Evolutionary conservation across 805 yeast species (phyloP), one percentile per base, ranked within the genome.

Genomic region (Candida oleophila): DNA sequence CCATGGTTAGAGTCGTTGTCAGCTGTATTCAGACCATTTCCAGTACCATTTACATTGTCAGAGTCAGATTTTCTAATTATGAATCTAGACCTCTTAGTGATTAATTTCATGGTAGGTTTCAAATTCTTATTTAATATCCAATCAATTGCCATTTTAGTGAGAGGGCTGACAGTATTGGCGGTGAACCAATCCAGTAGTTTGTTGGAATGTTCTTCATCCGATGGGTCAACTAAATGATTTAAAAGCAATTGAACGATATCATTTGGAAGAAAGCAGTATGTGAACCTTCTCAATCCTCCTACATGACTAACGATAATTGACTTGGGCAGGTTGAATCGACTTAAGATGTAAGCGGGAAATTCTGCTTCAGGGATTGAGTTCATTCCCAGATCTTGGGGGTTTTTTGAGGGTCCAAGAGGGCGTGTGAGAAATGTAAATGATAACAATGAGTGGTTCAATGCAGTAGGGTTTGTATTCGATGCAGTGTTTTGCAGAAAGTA

Each of bases 251-350:
- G 55, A 4, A 57, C 53, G 11, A 61, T 47, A 2, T 55, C 47
- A 49, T 67, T 70, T n/a, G 75, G 68, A 14, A 72, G 55, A 19
- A 59, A 54, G 45, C 76, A 71, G 51, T 71, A 69, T 7, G 73
- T 53, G 49, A 62, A 66, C 45, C 66, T 69, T 30, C 77, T 59
- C 18, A 72, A 58, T 2, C 76, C 77, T 2, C 77, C 77, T 8
- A 70, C 64, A 42, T 60, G 59, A 9, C 69, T 65, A 9, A 72
- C 59, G 2, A 72, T 52, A 3, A 66, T 49, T 1, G 77, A 71
- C 18, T 49, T 43, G 1, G 57, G 43, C 35, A 57, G 56, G 41
- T 54, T 55, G 16, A 55, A 55, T 36, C 64, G 65, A 4, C 70
- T 55, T 3, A 71, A 35, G 4, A 71, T 56, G 42, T 54, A 59